phyloP scores from a whole-genome alignment of 495 filamentous ascomycete genomes.

The Hyaloscypha variabilis region DNA sequence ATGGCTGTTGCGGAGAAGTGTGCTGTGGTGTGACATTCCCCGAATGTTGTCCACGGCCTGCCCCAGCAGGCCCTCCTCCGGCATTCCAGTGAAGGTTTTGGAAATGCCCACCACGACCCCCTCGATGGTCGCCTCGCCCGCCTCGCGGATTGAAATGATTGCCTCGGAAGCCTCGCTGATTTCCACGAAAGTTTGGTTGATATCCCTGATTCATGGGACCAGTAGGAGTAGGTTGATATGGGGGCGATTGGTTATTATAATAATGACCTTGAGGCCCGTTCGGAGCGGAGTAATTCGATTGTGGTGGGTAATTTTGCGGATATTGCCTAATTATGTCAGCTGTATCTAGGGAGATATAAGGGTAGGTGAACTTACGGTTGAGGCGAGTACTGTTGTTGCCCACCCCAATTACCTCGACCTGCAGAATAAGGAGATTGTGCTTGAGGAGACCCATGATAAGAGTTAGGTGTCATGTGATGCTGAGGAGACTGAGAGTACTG shows the following conservation, averaged over 20 bases:
- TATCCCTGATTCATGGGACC: constrained; percentile 56
- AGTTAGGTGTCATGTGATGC: constrained; percentile 50
- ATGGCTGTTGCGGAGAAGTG: constrained; percentile 28
- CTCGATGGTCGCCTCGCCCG: constrained; percentile 33
- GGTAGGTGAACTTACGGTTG: constrained; percentile 42
- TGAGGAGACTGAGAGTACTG: constrained; percentile 62
- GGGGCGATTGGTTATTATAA: constrained; percentile 53
- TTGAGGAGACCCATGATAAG: constrained; percentile 60
- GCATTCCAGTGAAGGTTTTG: constrained; percentile 66
- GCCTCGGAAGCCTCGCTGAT: constrained; percentile 35
- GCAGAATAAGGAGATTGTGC: constrained; percentile 64
- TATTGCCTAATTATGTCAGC: constrained; percentile 35
- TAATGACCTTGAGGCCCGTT: constrained; percentile 52
- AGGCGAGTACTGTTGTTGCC: constrained; percentile 56
- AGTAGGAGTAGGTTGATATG: constrained; percentile 52
- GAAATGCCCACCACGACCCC: constrained; percentile 51
- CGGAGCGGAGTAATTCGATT: constrained; percentile 47
- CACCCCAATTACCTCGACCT: constrained; percentile 57
- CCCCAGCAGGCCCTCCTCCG: constrained; percentile 30
- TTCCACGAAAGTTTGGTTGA: constrained; percentile 34
- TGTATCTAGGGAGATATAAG: constrained; percentile 25
- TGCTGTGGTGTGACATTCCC: constrained; percentile 36
- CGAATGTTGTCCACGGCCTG: constrained; percentile 45
- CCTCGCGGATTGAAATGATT: constrained; percentile 36
- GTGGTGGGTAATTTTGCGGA: constrained; percentile 50